phyloP scores from a whole-genome alignment of 192 early-diverging fungal genomes.

The Umbelopsis sp. region DNA sequence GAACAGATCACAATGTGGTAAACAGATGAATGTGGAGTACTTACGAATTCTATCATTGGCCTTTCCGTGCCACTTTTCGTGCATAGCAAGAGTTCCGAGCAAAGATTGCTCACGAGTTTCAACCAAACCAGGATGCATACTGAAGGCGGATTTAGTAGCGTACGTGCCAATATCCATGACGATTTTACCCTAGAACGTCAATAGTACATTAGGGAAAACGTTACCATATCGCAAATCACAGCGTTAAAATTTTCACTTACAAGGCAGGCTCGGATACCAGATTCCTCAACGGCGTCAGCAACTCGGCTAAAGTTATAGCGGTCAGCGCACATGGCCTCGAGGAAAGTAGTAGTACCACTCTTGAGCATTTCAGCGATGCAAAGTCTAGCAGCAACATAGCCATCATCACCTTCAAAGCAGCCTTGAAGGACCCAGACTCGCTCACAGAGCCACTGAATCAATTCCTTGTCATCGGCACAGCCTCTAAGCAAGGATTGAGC shows the following conservation, averaged over 20 bases:
- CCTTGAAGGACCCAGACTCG: slow-evolving; percentile 27
- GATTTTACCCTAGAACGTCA: slow-evolving; percentile 20
- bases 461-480: slow-evolving; percentile 23
- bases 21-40: neutral
- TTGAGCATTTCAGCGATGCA: slow-evolving; percentile 31
- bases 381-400: slow-evolving; percentile 18
- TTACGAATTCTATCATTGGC: slow-evolving; percentile 27
- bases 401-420: slow-evolving; percentile 14
- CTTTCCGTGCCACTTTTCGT: slow-evolving; percentile 30
- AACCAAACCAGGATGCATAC: slow-evolving; percentile 25
- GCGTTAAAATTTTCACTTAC: neutral
- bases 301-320: slow-evolving; percentile 24
- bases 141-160: slow-evolving; percentile 14
- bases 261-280: slow-evolving; percentile 27
- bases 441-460: slow-evolving; percentile 26
- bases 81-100: slow-evolving; percentile 19
- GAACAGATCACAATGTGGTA: neutral
- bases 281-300: slow-evolving; percentile 25
- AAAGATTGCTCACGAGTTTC: slow-evolving; percentile 29
- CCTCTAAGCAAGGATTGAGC: slow-evolving; percentile 27
- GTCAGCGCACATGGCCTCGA: slow-evolving; percentile 28
- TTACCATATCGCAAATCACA: neutral
- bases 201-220: neutral
- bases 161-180: slow-evolving; percentile 30
- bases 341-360: slow-evolving; percentile 23